Evolutionary conservation across 148 eudicot genomes (phyloP).

Genomic region (Rhododendron simsii): DNA sequence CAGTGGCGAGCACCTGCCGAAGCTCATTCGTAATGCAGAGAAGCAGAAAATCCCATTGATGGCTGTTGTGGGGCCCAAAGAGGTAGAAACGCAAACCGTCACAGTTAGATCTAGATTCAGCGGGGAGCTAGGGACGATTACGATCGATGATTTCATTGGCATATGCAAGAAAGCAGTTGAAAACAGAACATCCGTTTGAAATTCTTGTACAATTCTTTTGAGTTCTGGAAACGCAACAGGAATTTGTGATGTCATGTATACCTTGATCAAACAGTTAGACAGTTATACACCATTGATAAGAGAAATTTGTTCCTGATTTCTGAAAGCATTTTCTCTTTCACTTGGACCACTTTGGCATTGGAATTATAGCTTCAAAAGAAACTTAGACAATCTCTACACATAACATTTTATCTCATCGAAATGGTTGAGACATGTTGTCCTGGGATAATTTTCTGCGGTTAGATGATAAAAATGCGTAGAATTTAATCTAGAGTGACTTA

Average conservation of each 20-base stretch:
- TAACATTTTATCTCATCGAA: no score
- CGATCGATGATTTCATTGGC: conserved; percentile 55
- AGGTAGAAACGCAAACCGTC: conserved; percentile 67
- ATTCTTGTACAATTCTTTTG: not conserved
- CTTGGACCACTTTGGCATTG: not conserved
- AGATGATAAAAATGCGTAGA: no score
- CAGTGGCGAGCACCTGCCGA: conserved; percentile 82
- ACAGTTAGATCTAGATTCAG: conserved; percentile 87
- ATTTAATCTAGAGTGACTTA: no score
- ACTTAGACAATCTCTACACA: not conserved
- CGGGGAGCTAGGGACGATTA: conserved; percentile 75
- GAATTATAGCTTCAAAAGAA: not conserved
- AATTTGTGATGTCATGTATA: not conserved
- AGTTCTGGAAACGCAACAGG: not conserved
- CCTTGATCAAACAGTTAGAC: not conserved
- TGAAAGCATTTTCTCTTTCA: not conserved
- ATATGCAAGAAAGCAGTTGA: conserved; percentile 46
- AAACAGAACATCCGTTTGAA: conserved; percentile 51
- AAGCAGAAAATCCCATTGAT: conserved; percentile 87
- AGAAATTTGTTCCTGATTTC: not conserved
- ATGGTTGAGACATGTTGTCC: no score
- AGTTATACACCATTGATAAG: not conserved
- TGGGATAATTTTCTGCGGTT: no score
- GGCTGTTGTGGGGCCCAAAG: conserved; percentile 91
- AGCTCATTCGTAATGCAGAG: conserved; percentile 79